phyloP scores from a whole-genome alignment of 208 protist genomes.

The Trichomonas vaginalis region DNA sequence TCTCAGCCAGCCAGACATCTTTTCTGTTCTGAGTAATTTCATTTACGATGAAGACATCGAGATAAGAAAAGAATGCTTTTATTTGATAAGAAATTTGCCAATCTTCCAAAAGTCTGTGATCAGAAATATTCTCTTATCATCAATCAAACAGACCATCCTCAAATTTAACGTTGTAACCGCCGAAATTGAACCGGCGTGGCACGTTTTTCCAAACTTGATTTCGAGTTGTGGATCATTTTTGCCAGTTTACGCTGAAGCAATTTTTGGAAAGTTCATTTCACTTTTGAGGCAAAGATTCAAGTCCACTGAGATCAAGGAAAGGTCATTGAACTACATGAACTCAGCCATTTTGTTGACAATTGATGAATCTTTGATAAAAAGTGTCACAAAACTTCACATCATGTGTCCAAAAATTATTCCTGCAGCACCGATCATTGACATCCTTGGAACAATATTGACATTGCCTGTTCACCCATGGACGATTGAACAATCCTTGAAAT shows the following conservation, averaged over 20 bases:
- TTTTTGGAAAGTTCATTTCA: background rate
- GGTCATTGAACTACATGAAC: background rate
- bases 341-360: background rate
- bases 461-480: background rate
- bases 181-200: background rate
- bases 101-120: background rate
- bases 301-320: background rate
- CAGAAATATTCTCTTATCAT: background rate
- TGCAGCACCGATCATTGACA: background rate
- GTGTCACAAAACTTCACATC: background rate
- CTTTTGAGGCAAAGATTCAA: background rate
- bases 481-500: background rate
- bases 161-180: background rate
- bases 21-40: background rate
- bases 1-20: background rate
- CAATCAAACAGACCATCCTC: background rate
- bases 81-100: background rate
- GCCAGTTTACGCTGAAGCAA: background rate
- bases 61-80: background rate
- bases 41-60: background rate
- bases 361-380: conserved; percentile 16
- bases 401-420: background rate
- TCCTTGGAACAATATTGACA: background rate
- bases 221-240: background rate
- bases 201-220: background rate